Evolutionary conservation across 805 yeast genomes (phyloP), one percentile per base, ranked within the genome.

Genomic region (Candida methanosorbosa): DNA sequence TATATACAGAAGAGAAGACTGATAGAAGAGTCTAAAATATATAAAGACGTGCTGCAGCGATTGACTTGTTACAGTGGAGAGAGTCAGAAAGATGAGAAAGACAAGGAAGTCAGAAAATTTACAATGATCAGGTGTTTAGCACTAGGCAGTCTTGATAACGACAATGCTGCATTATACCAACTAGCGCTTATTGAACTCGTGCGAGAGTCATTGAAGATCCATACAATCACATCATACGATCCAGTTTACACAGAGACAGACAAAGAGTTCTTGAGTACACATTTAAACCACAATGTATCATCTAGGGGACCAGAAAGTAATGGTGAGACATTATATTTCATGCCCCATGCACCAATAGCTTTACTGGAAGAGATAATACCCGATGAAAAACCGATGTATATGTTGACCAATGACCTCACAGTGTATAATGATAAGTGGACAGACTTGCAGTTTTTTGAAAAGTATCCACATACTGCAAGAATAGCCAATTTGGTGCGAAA

Each of bases 311-410:
- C 31, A 3, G 4, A 16, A 2, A 31, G 30, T 1, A 13, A 20
- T 3, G 33, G 24, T 13, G 12, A n/a, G 3, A 26, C 34, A 7
- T 34, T 59, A 14, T 57, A 48, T 27, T 59, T 42, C 35, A 45
- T 58, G 52, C 64, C 65, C 0, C 65, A 60, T 43, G 41, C 49
- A 9, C 64, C 64, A 3, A 49, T 57, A 5, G 38, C 37, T 5
- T 38, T 49, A 2, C 19, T 60, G n/a, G 64, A 60, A 29, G 13
- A 26, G 1, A 36, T 57, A 4, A 18, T 60, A 2, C 15, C 27
- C 1, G 16, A 12, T 2, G 42, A 37, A 6, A 33, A 46, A 12
- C 63, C 64, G 1, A 11, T n/a, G 3, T 41, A 38, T 37, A 30
- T 59, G 39, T 30, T 60, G 9, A 45, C 57, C 1, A 60, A 60